Percentiles rank a stretch among this genome's conserved stretches.
phyloP scores from a whole-genome alignment of 2,329 filamentous ascomycete species.

The Exserohilum rostratum region DNA sequence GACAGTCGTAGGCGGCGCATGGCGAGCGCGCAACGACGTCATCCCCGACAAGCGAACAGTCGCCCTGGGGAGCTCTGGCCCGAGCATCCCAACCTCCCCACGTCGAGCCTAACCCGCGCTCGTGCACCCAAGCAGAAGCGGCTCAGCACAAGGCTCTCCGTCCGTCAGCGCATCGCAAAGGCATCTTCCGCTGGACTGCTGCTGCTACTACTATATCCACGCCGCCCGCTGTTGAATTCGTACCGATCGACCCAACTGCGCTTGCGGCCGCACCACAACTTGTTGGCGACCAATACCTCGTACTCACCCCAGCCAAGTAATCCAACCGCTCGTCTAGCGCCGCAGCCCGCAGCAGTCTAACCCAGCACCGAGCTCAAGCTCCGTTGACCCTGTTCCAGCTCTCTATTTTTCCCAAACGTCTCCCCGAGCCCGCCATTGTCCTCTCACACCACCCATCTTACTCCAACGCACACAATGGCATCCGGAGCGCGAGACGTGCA shows the following conservation, averaged over 20 bases:
- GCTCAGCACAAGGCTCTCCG: conserved; percentile 6
- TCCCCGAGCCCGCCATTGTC: conserved; percentile 16
- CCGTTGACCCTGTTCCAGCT: conserved; percentile 23
- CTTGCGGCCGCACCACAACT: conserved; percentile 14
- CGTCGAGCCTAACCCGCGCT: conserved; percentile 22
- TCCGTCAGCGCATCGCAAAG: conserved; percentile 2
- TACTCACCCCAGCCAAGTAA: conserved; percentile 20
- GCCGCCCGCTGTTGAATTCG: conserved; percentile 8
- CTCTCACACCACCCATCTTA: conserved; percentile 6
- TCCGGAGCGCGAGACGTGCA: conserved; percentile 70
- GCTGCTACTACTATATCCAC: neutral
- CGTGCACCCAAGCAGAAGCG: conserved; percentile 26
- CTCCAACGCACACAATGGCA: conserved; percentile 33
- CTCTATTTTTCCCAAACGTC: conserved; percentile 16
- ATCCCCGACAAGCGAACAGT: conserved; percentile 14
- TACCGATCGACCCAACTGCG: conserved; percentile 20
- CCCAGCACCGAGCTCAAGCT: conserved; percentile 31
- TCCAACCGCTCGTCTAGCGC: conserved; percentile 38
- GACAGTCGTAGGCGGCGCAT: too few relatives aligned
- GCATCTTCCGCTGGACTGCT: neutral
- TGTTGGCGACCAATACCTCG: conserved; percentile 22
- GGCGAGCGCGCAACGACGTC: conserved; percentile 20
- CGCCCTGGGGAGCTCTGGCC: conserved; percentile 18
- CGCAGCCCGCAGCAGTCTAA: conserved; percentile 33
- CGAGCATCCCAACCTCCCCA: conserved; percentile 26